Base-by-base conservation (phyloP, 441 rosid species). In the Syzygium malaccense region DNA sequence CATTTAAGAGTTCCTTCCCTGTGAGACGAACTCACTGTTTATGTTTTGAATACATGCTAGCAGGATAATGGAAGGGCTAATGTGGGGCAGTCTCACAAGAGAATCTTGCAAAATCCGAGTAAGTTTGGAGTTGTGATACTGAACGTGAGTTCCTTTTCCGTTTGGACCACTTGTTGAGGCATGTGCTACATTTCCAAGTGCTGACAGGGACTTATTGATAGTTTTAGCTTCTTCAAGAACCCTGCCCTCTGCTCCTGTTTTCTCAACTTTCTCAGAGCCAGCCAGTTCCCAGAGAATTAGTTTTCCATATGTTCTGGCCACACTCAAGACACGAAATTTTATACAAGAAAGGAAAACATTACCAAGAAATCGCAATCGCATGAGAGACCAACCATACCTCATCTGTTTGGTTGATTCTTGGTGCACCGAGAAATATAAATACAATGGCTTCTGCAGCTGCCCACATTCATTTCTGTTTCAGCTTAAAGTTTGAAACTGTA, bases 231-330 rank as follows among this genome's bases (percentile, higher is more conserved):
- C 99, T 93, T 97, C 99, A 88, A 97, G 96, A 92, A 95, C 92
- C 92, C 89, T 96, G 89, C 99, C 99, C 93, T 96, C 99, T 90
- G 99, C 98, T 92, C 99, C 99, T n/a, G 97, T 97, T 92, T 97
- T 97, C 91, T 97, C 99, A 45, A 93, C 96, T 91, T 96, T 97
- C 93, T 97, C 99, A 19, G 99, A 97, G 90, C 99, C 99, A 41
- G 98, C 99, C 90, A 96, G 93, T 93, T 97, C 99, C 89, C 94
- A 96, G 85, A 96, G 97, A 88, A 96, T 89, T 75, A 97, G 91
- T 89, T 96, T 97, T 78, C 99, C 98, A 87, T 90, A 91, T 93
- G 86, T 89, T 92, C 99, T 97, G 94, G 53, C 64, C 79, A 91
- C 56, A 92, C 54, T 56, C 71, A 83, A 62, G 89, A 88, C 48